Base-by-base conservation (phyloP, 2,329 filamentous ascomycete species). In the Sordariomycetes sp. region DNA sequence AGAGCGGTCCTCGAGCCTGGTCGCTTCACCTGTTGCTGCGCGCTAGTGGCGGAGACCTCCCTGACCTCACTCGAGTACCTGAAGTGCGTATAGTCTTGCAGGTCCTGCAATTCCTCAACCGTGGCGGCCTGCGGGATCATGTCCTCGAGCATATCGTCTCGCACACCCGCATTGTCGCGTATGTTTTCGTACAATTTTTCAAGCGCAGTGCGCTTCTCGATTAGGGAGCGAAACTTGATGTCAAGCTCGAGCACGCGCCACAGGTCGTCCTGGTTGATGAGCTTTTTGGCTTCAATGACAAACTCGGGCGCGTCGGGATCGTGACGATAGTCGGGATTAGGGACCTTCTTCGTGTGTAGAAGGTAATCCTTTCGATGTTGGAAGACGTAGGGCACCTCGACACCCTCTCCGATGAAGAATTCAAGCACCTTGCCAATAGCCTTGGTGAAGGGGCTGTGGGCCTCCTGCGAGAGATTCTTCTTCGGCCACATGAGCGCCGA, bases 341-440 rank as follows among this genome's bases (percentile, higher is more conserved):
- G 74, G 7, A 81, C 79, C 67, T 89, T 91, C 63, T 86, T 87
- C 25, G 89, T 88, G 67, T 97, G 90, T 59, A 99, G 95, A 51
- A 99, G 81, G 68, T 97, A 99, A 70, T 99, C 94, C 72, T 97
- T 96, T 61, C 94, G 90, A 68, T 99, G 94, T 70, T 97, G 93
- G 71, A 97, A 97, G 64, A 99, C 94, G 70, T 96, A 99, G 0
- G 94, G 93, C 1, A 97, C 91, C 71, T 99, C 94, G 65, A 93
- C 90, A 64, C 96, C 90, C 63, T 97, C 92, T 3, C 93, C 85
- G 55, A 96, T 90, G 72, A 99, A 90, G 69, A 97, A 97, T 66
- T 97, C 90, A 46, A 99, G 80, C 12, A 97, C 92, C 71, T 96
- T 96, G 64, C 86, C 86, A 58, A 99, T 87, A 5, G 93, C 89